Evolutionary conservation across 352 stramenopile species (phyloP).

Genomic region (Blastocystis sp.): DNA sequence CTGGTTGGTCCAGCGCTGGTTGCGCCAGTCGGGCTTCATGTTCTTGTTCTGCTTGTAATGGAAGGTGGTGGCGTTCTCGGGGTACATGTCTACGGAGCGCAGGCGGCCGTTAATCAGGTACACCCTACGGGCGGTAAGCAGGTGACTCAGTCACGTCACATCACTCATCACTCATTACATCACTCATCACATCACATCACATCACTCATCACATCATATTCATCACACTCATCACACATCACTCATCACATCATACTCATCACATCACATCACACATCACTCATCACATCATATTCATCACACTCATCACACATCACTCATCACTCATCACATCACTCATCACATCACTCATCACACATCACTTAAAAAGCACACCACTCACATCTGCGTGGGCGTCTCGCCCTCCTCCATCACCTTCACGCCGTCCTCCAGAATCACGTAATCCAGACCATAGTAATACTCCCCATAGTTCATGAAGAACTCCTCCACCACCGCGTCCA

Average conservation of each 20-base stretch:
- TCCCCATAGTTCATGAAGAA: slow-evolving; percentile 43
- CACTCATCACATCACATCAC: no score
- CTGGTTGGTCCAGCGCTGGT: slow-evolving; percentile 52
- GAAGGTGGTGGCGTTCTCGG: not conserved
- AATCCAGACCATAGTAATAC: slow-evolving; percentile 57
- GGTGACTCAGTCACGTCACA: no score
- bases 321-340: no score
- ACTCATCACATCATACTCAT: no score
- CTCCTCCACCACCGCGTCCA: slow-evolving; percentile 8
- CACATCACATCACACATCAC: no score
- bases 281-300: no score
- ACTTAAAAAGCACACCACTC: not conserved
- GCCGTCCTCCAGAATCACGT: slow-evolving; percentile 32
- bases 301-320: no score
- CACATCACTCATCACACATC: no score
- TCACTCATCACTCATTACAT: no score
- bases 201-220: no score
- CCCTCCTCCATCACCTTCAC: slow-evolving; percentile 27
- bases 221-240: no score
- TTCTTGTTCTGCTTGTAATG: slow-evolving; percentile 41
- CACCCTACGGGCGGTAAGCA: not conserved
- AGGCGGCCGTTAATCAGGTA: slow-evolving; percentile 42
- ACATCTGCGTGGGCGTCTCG: slow-evolving; percentile 21
- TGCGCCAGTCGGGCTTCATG: slow-evolving; percentile 59
- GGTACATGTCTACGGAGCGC: slow-evolving; percentile 40